Percentiles rank a stretch among this genome's conserved stretches.
Evolutionary conservation across 371 early-diverging fungal species (phyloP).

Genomic region (Dichotomocladium elegans): DNA sequence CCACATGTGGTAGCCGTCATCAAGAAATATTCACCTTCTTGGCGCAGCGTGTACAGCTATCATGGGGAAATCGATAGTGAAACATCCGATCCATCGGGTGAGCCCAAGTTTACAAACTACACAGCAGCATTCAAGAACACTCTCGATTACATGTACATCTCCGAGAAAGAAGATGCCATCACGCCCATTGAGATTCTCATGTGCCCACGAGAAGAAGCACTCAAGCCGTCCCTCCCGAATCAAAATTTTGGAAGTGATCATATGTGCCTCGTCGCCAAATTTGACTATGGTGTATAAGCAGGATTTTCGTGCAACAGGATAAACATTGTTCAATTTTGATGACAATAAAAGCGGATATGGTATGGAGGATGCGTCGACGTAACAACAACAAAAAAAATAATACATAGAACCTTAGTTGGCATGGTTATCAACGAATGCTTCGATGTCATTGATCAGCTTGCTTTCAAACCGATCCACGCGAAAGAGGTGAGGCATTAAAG

Average conservation of each 20-base stretch:
- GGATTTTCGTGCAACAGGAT: too few species aligned
- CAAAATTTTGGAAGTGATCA: slow-evolving; percentile 58
- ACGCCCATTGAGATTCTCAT: slow-evolving; percentile 18
- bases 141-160: slow-evolving; percentile 50
- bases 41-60: slow-evolving; percentile 31
- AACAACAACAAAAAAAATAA: too few species aligned
- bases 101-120: slow-evolving; percentile 54
- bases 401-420: too few species aligned
- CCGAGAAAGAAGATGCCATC: slow-evolving; percentile 11
- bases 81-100: slow-evolving; percentile 19
- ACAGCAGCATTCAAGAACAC: slow-evolving; percentile 48
- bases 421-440: slow-evolving; percentile 32
- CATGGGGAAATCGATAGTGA: slow-evolving; percentile 14
- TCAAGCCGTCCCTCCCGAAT: slow-evolving; percentile 52
- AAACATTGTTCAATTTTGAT: too few species aligned
- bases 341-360: too few species aligned
- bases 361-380: too few species aligned
- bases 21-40: slow-evolving; percentile 13
- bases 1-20: slow-evolving; percentile 11
- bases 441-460: slow-evolving; percentile 33
- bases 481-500: slow-evolving; percentile 34
- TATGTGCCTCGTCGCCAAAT: slow-evolving; percentile 42
- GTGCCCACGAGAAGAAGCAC: slow-evolving; percentile 34
- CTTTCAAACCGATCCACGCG: slow-evolving; percentile 19
- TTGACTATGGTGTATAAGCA: too few species aligned